A percentile compares a stretch with the other conserved stretches of the same genome.
Conservation (phyloP, 2,329 filamentous ascomycete genomes). For the Colletotrichum sansevieriae region DNA sequence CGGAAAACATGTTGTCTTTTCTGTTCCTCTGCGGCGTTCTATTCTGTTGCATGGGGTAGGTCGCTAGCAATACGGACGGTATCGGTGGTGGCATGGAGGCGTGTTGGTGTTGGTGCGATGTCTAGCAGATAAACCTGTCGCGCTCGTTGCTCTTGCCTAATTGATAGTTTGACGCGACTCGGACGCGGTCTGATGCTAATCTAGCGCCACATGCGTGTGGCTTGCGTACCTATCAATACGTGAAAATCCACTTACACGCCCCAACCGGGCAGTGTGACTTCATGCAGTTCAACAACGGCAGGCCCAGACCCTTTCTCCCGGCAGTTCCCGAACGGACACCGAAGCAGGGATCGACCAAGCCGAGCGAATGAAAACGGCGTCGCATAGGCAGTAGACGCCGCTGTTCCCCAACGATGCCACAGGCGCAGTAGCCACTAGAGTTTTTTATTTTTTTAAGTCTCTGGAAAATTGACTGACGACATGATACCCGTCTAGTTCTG, state of each 20-base stretch:
- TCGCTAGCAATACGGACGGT: slow-evolving; percentile 11
- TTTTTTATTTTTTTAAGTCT: neutral
- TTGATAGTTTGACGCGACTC: slow-evolving; percentile 31
- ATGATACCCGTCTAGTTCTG: slow-evolving; percentile 28
- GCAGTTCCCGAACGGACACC: slow-evolving; percentile 38
- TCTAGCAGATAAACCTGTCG: neutral
- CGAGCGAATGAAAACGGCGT: slow-evolving; percentile 27
- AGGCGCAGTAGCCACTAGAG: slow-evolving; percentile 29
- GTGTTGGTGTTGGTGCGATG: neutral
- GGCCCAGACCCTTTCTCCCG: slow-evolving; percentile 18
- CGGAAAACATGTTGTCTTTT: slow-evolving; percentile 55
- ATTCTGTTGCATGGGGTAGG: slow-evolving; percentile 50
- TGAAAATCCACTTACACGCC: slow-evolving; percentile 20
- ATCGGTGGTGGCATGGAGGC: neutral
- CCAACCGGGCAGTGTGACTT: slow-evolving; percentile 6
- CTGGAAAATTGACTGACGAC: slow-evolving; percentile 37
- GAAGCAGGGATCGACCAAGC: slow-evolving; percentile 25
- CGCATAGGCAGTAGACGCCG: slow-evolving; percentile 12
- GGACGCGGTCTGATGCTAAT: slow-evolving; percentile 21
- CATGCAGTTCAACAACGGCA: slow-evolving; percentile 7
- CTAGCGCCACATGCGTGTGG: slow-evolving; percentile 25
- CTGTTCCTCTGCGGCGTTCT: slow-evolving; percentile 45
- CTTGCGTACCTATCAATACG: neutral
- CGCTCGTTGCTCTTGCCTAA: slow-evolving; percentile 20
- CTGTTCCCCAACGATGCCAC: slow-evolving; percentile 24